Base-by-base conservation (phyloP, 2,329 filamentous ascomycete species). In the Sordariomycetes sp. region DNA sequence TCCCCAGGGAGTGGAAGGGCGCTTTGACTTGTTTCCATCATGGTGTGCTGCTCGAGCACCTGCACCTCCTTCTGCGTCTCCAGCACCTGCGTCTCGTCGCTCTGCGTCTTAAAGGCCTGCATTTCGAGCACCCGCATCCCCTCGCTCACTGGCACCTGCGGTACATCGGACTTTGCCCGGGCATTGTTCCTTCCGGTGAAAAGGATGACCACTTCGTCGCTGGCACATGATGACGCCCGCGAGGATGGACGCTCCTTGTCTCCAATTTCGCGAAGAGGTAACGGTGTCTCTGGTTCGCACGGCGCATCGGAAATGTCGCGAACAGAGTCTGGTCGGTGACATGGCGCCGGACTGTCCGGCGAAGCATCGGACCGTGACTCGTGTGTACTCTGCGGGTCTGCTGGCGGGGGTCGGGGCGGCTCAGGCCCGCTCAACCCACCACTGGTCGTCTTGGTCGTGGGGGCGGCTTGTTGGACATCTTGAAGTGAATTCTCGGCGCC, bases 151-250 rank as follows among this genome's bases (percentile, higher is more conserved):
- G 45, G 8, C 22, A 24, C 20, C 45, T 22, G 20, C 10, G 45
- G n/a, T 10, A 20, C 17, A 2, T 45, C 56, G 8, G 57, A 57
- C 50, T 63, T 64, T 15, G n/a, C 17, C 15, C 34, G 39, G 12
- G 24, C 57, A 60, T 67, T 64, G 62, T 70, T 69, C 57, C 83
- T 75, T 45, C 83, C 83, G 59, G 74, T 78, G 65, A 88, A 89
- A 0, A 89, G 64, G 53, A 90, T 82, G 5, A 89, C 73, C 61
- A 96, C 89, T 53, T 88, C 69, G 12, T 59, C 13, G 56, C 53
- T 54, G 15, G 48, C 13, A 13, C 25, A 54, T 25, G 59, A 60
- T 6, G 52, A 39, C 42, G 55, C 39, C 10, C 15, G 50, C 7
- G 57, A 56, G 22, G 53, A 15, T 13, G 50, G 52, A 15, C 51